Percentiles rank a stretch among this genome's conserved stretches.
Conservation (phyloP, 257 asterid species). For the Solanum megistacrolobum region DNA sequence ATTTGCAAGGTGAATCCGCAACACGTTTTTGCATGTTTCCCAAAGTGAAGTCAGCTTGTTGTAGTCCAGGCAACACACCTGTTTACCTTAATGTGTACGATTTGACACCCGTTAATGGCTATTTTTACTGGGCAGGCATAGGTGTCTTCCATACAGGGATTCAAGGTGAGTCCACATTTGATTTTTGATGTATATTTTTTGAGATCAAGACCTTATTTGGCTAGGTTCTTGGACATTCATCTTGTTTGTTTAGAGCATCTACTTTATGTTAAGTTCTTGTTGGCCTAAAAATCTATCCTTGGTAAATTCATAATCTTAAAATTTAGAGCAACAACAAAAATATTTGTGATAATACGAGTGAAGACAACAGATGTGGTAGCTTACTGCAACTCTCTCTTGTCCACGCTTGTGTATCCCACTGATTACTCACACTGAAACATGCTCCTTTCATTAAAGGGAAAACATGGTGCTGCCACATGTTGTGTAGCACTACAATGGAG, state of each 20-base stretch:
- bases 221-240: not conserved
- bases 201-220: not conserved
- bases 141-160: constrained; percentile 90
- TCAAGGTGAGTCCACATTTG: constrained; percentile 42
- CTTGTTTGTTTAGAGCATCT: not conserved
- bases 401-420: not conserved
- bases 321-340: not conserved
- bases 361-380: not conserved
- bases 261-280: not conserved
- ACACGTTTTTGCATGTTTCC: constrained; percentile 47
- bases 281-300: not conserved
- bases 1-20: constrained; percentile 30
- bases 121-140: constrained; percentile 80
- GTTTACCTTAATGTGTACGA: constrained; percentile 84
- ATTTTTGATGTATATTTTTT: not conserved
- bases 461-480: not conserved
- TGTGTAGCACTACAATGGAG: not conserved
- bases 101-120: constrained; percentile 61
- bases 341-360: not conserved
- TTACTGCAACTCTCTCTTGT: not conserved
- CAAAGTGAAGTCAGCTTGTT: constrained; percentile 30
- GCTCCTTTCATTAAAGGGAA: not conserved
- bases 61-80: constrained; percentile 34
- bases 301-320: not conserved
- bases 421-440: not conserved